These are phyloP conservation scores for Borovskyia barvae DNA, from an alignment of 208 protist genomes.

Conservation along the genomic window DNA sequence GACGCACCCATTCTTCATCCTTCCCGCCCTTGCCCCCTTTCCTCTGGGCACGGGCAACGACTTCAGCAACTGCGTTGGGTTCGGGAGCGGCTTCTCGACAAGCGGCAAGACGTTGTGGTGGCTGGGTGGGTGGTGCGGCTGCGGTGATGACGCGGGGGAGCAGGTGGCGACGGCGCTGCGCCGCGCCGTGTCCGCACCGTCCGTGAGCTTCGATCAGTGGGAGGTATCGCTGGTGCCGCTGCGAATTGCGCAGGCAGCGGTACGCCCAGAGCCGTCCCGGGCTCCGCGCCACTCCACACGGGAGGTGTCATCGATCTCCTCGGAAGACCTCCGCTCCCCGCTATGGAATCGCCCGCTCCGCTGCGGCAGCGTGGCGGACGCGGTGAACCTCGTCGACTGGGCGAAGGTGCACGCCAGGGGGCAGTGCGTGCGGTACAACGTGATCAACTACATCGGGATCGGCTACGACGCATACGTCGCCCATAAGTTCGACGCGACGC, in stretches of 20 bases:
- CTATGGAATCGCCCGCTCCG: conserved; percentile 1
- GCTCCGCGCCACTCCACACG: no score
- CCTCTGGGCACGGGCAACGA: conserved; percentile 88
- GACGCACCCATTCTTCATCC: conserved; percentile 25
- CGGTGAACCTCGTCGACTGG: conserved; percentile 52
- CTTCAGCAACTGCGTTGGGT: conserved; percentile 76
- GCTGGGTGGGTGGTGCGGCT: conserved; percentile 11
- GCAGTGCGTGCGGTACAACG: conserved; percentile 27
- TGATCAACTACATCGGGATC: conserved; percentile 86
- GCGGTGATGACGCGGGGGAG: conserved; percentile 14
- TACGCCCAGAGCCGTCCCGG: conserved; percentile 3
- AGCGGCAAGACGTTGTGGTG: conserved; percentile 9
- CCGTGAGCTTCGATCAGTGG: conserved; percentile 81
- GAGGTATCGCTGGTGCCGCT: conserved; percentile 53
- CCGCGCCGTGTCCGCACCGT: conserved; percentile 37
- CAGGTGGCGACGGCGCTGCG: conserved; percentile 42
- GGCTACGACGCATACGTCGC: conserved; percentile 81
- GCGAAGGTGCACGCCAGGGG: conserved; percentile 17
- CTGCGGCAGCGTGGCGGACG: conserved; percentile 18
- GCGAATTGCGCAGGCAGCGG: conserved; percentile 31
- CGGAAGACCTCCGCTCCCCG: neutral
- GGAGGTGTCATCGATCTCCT: neutral
- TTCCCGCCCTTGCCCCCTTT: conserved; percentile 74
- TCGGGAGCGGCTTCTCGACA: conserved; percentile 53
- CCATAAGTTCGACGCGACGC: conserved; percentile 53